These are phyloP conservation scores for Chytriomyces hyalinus DNA, from an alignment of 192 early-diverging fungal species.

Conservation along the genomic window DNA sequence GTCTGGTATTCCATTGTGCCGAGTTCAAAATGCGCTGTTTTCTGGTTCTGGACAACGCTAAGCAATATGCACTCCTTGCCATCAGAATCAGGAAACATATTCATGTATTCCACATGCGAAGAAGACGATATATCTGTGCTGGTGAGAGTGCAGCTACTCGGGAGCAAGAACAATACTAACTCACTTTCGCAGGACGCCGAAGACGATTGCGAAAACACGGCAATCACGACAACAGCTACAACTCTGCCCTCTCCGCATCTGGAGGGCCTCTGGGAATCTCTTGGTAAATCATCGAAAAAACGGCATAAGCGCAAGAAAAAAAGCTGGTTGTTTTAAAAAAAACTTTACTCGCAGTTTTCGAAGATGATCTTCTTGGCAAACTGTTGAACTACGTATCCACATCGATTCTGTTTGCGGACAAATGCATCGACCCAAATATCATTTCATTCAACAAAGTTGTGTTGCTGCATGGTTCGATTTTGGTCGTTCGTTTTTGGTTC, in stretches of 20 bases:
- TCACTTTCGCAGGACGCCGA: constrained; percentile 7
- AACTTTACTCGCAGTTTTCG: constrained; percentile 52
- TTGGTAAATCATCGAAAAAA: background rate
- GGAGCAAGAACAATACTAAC: too few relatives aligned
- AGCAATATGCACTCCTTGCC: too few relatives aligned
- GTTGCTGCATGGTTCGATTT: constrained; percentile 58
- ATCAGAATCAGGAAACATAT: background rate
- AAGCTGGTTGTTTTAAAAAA: background rate
- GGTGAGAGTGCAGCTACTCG: too few relatives aligned
- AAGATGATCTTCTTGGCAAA: constrained; percentile 55
- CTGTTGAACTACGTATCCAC: constrained; percentile 69
- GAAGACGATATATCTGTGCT: background rate
- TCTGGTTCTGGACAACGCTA: background rate
- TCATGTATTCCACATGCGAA: background rate
- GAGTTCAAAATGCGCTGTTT: background rate
- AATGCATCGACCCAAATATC: constrained; percentile 57
- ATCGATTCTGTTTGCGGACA: constrained; percentile 66
- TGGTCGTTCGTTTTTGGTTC: background rate
- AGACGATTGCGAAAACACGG: constrained; percentile 23
- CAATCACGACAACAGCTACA: constrained; percentile 14
- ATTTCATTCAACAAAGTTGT: constrained; percentile 67
- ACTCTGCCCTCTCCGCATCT: constrained; percentile 19
- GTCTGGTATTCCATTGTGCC: background rate
- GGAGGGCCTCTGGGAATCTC: constrained; percentile 38
- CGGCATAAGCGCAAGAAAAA: too few relatives aligned